Evolutionary conservation across 78 protist genomes (phyloP), one percentile per base, ranked within the genome.

Genomic region (Pigoraptor vietnamica): DNA sequence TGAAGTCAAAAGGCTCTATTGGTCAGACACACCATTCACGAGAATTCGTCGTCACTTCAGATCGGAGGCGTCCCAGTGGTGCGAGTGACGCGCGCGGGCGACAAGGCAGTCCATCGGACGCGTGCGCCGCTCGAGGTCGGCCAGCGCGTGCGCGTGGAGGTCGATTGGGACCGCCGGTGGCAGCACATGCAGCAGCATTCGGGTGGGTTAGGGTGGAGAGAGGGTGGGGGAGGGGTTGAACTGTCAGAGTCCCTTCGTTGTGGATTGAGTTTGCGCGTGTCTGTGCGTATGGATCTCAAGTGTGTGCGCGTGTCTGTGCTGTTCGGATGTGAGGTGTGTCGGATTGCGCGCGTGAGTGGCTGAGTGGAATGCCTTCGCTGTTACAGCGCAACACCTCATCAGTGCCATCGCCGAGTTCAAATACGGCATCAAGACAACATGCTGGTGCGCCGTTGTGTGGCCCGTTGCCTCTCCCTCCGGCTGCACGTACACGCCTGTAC

Each of bases 171-270:
- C 2, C 92, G 92, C 38, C 87, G 92, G 24, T 29, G 40, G n/a
- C 82, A 90, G 33, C 92, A 90, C 92, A 67, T 90, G 87, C 92
- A 90, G 88, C 92, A 90, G 40, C 92, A 90, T 82, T 39, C 87
- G 0, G 92, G 81, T 48, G 67, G 29, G 67, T 48, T 48, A 14
- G n/a, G n/a, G n/a, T n/a, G n/a, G n/a, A n/a, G n/a, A n/a, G n/a
- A n/a, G n/a, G n/a, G n/a, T n/a, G n/a, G n/a, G n/a, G n/a, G n/a
- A n/a, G n/a, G n/a, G n/a, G n/a, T n/a, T n/a, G n/a, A n/a, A n/a
- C n/a, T n/a, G n/a, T n/a, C n/a, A n/a, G n/a, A n/a, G n/a, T n/a
- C n/a, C n/a, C n/a, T n/a, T n/a, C n/a, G n/a, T n/a, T n/a, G n/a
- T n/a, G n/a, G n/a, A n/a, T n/a, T n/a, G 67, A 21, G 67, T 48